phyloP scores from a whole-genome alignment of 768 basidiomycete species.

The Fomitopsis serialis region DNA sequence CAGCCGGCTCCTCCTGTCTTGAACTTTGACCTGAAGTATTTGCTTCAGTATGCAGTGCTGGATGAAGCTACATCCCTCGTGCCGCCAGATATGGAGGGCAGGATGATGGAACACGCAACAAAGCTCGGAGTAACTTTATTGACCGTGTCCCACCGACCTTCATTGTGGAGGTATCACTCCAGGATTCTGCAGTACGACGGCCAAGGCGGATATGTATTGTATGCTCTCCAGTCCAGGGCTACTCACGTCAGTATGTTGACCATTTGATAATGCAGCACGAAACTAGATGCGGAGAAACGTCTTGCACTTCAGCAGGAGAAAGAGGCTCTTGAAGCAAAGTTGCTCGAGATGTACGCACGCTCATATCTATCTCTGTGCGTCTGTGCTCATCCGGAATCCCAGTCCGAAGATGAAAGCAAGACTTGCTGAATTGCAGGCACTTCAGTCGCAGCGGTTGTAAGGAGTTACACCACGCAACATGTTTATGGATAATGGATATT shows the following conservation, averaged over 20 bases:
- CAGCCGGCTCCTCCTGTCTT: conserved; percentile 12
- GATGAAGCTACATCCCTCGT: conserved; percentile 97
- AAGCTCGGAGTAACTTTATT: conserved; percentile 84
- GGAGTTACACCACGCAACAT: no score
- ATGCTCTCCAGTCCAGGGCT: conserved; percentile 25
- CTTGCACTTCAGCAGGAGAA: conserved; percentile 93
- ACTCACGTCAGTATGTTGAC: neutral
- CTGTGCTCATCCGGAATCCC: neutral
- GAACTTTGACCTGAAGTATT: neutral
- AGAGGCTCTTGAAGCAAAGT: conserved; percentile 76
- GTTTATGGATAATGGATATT: no score
- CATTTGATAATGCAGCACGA: conserved; percentile 48
- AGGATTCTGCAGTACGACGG: conserved; percentile 91
- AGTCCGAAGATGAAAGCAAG: conserved; percentile 81
- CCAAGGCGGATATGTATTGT: conserved; percentile 95
- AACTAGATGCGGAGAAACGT: conserved; percentile 85
- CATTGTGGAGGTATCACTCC: conserved; percentile 88
- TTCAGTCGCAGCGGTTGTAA: neutral
- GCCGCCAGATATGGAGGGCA: conserved; percentile 85
- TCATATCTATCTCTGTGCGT: no score
- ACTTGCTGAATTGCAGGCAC: conserved; percentile 56
- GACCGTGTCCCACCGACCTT: conserved; percentile 93
- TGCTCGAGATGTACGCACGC: conserved; percentile 75
- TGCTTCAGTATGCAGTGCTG: conserved; percentile 79
- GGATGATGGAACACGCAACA: conserved; percentile 93